A percentile compares a stretch with the other conserved stretches of the same genome.
Evolutionary conservation across 2,329 filamentous ascomycete species (phyloP).

Genomic region (Ophiognomonia clavigignenti-juglandacearum): DNA sequence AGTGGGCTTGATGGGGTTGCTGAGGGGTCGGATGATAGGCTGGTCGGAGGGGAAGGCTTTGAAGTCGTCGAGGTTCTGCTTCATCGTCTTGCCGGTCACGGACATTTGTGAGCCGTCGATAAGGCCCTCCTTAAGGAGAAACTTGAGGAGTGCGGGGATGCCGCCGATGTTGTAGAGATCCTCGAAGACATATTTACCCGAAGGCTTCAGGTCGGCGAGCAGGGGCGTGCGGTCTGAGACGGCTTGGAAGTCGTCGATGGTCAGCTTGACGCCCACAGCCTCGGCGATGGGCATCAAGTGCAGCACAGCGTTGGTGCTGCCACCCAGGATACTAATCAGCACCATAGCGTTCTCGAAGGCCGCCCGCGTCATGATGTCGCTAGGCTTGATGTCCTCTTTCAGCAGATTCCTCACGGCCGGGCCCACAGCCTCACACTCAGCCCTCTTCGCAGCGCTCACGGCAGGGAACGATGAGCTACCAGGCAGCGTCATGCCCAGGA

Average conservation of each 20-base stretch:
- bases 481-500: slow-evolving; percentile 73
- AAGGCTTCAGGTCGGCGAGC: slow-evolving; percentile 78
- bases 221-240: slow-evolving; percentile 76
- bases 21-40: slow-evolving; percentile 73
- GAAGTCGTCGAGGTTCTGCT: slow-evolving; percentile 75
- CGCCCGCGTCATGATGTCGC: slow-evolving; percentile 73
- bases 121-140: slow-evolving; percentile 76
- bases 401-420: slow-evolving; percentile 70
- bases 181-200: slow-evolving; percentile 82
- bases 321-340: slow-evolving; percentile 75
- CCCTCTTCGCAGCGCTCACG: slow-evolving; percentile 64
- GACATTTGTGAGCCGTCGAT: slow-evolving; percentile 77
- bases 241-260: slow-evolving; percentile 80
- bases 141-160: slow-evolving; percentile 81
- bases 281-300: slow-evolving; percentile 82
- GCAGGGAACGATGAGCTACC: slow-evolving; percentile 78
- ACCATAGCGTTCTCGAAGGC: slow-evolving; percentile 86
- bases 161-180: slow-evolving; percentile 82
- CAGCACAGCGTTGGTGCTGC: slow-evolving; percentile 81
- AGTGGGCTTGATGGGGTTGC: slow-evolving; percentile 79
- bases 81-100: slow-evolving; percentile 84
- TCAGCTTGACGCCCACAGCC: slow-evolving; percentile 74
- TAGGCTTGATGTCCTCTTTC: slow-evolving; percentile 70
- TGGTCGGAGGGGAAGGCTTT: slow-evolving; percentile 72
- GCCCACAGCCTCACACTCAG: slow-evolving; percentile 69